Percentiles rank a stretch among this genome's conserved stretches.
phyloP scores from a whole-genome alignment of 148 eudicot species.

The Mesembryanthemum crystallinum region DNA sequence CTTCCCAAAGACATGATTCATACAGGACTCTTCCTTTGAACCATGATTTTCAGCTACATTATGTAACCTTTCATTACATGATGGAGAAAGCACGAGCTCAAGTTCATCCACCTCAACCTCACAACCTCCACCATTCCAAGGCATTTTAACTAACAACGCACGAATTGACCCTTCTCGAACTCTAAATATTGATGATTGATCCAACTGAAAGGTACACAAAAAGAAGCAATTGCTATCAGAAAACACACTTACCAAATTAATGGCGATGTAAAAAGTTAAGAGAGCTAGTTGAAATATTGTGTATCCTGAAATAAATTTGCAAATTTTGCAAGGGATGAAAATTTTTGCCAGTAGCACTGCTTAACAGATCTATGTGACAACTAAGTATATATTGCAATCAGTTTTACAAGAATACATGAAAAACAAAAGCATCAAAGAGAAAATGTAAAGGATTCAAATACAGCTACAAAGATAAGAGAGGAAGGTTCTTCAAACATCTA shows the following conservation, averaged over 20 bases:
- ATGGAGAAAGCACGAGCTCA: conserved; percentile 70
- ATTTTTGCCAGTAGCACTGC: background rate
- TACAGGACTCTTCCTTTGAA: conserved; percentile 22
- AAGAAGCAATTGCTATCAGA: conserved; percentile 1
- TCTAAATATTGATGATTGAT: conserved; percentile 38
- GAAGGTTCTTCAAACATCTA: background rate
- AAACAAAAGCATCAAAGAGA: background rate
- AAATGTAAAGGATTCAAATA: background rate
- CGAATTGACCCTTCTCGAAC: conserved; percentile 87
- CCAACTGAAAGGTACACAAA: conserved; percentile 44
- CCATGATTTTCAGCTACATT: conserved; percentile 32
- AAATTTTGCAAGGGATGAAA: background rate
- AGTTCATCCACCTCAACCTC: conserved; percentile 76
- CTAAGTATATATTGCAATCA: background rate
- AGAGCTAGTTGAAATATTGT: background rate
- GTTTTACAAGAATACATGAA: no score
- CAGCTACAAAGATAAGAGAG: no score
- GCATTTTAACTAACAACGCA: conserved; percentile 64
- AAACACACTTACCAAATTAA: background rate
- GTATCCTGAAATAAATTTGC: background rate
- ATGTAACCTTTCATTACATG: conserved; percentile 15
- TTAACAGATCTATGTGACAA: background rate
- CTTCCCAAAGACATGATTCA: conserved; percentile 29
- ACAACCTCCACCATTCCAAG: conserved; percentile 78
- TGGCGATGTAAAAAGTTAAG: background rate